These are phyloP conservation scores for Quercus parvula DNA, from an alignment of 306 rosid species.

Conservation along the genomic window DNA sequence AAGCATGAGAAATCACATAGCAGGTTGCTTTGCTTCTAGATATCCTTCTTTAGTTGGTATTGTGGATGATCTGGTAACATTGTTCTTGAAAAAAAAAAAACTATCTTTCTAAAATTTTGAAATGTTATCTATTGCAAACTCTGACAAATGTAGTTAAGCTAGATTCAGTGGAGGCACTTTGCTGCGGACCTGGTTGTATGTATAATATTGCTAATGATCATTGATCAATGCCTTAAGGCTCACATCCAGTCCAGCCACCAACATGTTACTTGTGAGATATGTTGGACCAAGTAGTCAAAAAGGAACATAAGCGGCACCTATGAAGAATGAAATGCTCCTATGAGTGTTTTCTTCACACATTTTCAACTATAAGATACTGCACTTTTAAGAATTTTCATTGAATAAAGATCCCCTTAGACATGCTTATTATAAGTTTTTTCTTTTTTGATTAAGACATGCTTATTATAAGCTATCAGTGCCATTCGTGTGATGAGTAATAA, in stretches of 20 bases:
- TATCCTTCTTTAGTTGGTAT: neutral
- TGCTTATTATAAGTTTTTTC: too few species aligned
- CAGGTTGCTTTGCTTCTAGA: neutral
- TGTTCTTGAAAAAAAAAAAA: neutral
- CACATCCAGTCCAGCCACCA: slow-evolving; percentile 69
- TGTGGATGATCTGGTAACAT: neutral
- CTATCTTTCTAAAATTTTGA: neutral
- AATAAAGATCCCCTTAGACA: too few species aligned
- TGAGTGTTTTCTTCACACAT: slow-evolving; percentile 46
- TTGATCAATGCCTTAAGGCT: slow-evolving; percentile 41
- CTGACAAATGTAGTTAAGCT: slow-evolving; percentile 50
- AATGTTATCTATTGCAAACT: neutral
- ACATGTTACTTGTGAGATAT: slow-evolving; percentile 47
- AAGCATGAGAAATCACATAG: slow-evolving; percentile 82
- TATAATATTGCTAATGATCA: slow-evolving; percentile 47
- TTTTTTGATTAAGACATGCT: too few species aligned
- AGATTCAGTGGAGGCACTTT: slow-evolving; percentile 54
- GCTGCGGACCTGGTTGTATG: slow-evolving; percentile 68
- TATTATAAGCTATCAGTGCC: too few species aligned
- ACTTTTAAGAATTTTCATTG: neutral
- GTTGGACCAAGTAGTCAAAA: slow-evolving; percentile 37
- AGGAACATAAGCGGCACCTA: slow-evolving; percentile 31
- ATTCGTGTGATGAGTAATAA: too few species aligned
- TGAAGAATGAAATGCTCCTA: slow-evolving; percentile 41
- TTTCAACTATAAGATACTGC: slow-evolving; percentile 54